These are phyloP conservation scores for Populus tomentosa DNA, from an alignment of 441 rosid genomes.

Conservation along the genomic window DNA sequence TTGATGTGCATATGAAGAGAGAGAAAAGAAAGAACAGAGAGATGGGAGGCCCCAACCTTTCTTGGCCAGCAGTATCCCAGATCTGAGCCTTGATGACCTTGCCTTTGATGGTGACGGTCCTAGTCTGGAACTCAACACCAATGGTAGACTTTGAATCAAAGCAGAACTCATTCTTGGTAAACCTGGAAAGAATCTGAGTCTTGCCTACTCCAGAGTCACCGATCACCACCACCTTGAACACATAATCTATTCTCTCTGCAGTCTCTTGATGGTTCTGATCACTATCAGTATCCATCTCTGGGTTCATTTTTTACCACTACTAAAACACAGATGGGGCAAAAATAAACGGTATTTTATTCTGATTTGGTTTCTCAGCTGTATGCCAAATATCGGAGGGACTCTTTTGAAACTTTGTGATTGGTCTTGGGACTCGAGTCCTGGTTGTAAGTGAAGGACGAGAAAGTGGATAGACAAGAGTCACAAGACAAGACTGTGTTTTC, in stretches of 20 bases:
- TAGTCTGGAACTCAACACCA: no score
- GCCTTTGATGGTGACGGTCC: no score
- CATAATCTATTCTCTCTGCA: slow-evolving; percentile 59
- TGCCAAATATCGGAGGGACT: background rate
- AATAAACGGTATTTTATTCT: background rate
- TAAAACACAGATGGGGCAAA: no score
- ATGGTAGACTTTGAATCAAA: no score
- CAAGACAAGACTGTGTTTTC: slow-evolving; percentile 11
- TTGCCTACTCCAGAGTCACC: slow-evolving; percentile 63
- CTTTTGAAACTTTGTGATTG: background rate
- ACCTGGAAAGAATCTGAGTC: slow-evolving; percentile 22
- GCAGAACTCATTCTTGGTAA: no score
- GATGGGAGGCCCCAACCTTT: background rate
- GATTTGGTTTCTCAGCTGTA: background rate
- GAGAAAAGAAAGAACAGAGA: background rate
- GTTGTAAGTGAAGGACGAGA: background rate
- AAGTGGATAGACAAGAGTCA: background rate
- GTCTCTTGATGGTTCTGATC: slow-evolving; percentile 15
- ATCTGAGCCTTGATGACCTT: no score
- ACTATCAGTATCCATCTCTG: slow-evolving; percentile 47
- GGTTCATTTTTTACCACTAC: slow-evolving; percentile 37
- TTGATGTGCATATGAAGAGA: background rate
- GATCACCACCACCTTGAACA: slow-evolving; percentile 55
- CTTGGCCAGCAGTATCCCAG: no score
- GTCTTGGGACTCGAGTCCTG: slow-evolving; percentile 7